These are phyloP conservation scores for Colletotrichum viniferum DNA, from an alignment of 2,329 filamentous ascomycete species.

Conservation along the genomic window DNA sequence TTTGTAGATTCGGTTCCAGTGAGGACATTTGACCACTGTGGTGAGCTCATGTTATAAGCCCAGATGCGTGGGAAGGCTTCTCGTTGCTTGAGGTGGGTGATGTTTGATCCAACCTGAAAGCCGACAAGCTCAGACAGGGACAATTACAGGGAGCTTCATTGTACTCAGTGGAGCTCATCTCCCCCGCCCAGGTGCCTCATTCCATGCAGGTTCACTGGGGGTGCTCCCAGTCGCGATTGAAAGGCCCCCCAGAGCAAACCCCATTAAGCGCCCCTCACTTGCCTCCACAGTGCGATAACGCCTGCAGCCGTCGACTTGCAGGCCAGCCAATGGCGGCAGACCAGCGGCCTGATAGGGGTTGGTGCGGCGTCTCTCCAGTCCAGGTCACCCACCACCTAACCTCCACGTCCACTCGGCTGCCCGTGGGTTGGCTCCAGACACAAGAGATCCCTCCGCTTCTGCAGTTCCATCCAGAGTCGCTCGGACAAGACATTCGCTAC, in stretches of 20 bases:
- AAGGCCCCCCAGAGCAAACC: background rate
- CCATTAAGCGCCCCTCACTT: background rate
- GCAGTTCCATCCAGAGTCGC: constrained; percentile 3
- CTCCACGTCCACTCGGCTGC: background rate
- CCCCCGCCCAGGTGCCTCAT: background rate
- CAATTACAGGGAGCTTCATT: background rate
- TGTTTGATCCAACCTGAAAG: background rate
- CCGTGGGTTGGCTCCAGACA: background rate
- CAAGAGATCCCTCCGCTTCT: constrained; percentile 13
- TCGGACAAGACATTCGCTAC: constrained; percentile 13
- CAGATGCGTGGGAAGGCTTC: background rate
- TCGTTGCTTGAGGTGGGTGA: background rate
- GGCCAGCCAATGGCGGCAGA: constrained; percentile 4
- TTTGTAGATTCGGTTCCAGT: fast-evolving
- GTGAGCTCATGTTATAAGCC: background rate
- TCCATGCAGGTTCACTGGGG: background rate
- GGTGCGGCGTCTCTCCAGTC: background rate
- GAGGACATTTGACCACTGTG: fast-evolving
- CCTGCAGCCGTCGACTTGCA: background rate
- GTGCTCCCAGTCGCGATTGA: background rate
- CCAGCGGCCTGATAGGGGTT: constrained; percentile 15
- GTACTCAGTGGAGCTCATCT: background rate
- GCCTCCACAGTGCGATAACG: constrained; percentile 17
- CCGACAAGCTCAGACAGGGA: background rate
- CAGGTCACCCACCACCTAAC: background rate